A percentile compares a stretch with the other conserved stretches of the same genome.
These are phyloP conservation scores for Globisporangium emineosum DNA, from an alignment of 352 stramenopile species.

Conservation along the genomic window DNA sequence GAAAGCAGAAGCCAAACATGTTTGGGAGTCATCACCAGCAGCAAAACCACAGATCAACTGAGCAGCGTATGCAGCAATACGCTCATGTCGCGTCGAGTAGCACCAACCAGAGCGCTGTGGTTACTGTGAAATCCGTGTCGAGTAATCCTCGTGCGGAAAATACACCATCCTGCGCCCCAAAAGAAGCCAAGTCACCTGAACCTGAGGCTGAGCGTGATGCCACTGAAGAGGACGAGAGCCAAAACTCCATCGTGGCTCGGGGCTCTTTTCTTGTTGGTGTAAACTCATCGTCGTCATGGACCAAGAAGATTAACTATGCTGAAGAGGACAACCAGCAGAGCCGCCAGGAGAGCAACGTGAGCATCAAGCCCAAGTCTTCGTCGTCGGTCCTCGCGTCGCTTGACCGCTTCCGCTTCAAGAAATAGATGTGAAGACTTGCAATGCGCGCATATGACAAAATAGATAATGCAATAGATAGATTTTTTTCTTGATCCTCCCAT, in stretches of 20 bases:
- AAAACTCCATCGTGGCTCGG: slow-evolving; percentile 8
- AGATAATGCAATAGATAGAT: not conserved
- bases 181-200: not conserved
- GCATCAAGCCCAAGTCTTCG: slow-evolving; percentile 1
- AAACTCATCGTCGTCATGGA: not conserved
- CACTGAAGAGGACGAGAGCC: not conserved
- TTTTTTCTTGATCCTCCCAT: not conserved
- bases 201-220: not conserved
- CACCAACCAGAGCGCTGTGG: not conserved
- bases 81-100: slow-evolving; percentile 8
- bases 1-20: slow-evolving; percentile 8
- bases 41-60: not conserved
- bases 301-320: not conserved
- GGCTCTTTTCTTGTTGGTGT: slow-evolving; percentile 1
- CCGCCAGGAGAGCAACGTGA: not conserved
- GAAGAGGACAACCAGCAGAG: slow-evolving; percentile 10
- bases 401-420: slow-evolving; percentile 24
- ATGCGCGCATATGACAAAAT: not conserved
- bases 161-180: not conserved
- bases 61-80: slow-evolving; percentile 22
- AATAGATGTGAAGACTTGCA: slow-evolving; percentile 9
- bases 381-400: slow-evolving; percentile 14
- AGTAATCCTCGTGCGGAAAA: not conserved
- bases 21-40: slow-evolving; percentile 6
- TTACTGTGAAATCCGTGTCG: not conserved